Base-by-base conservation (phyloP, 1,139 yeast species). In the Nakaseomyces uthaithaninus region DNA sequence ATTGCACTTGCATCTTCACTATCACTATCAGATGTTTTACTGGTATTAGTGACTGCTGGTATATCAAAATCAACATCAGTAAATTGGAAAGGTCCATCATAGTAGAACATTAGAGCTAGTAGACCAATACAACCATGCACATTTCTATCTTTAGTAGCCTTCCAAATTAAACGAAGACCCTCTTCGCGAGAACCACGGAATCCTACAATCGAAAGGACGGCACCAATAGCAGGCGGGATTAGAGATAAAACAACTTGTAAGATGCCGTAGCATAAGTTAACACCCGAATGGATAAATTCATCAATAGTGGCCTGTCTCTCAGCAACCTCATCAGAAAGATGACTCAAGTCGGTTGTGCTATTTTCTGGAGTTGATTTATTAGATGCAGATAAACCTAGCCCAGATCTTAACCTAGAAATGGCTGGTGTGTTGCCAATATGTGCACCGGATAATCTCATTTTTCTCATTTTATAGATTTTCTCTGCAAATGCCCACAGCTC, bases 81-180 rank as follows among this genome's bases (percentile, higher is more conserved):
- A 57, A 85, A 85, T 59, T 86, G 95, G 53, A 91, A 80, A 1
- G 97, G 96, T 1, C 97, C 96, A 60, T 89, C 95, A 59, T 87
- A 91, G 56, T 85, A 89, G 28, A 86, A 85, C 51, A 89, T 68
- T 38, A 91, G 67, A 10, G 84, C 89, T 43, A 89, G 69, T 24
- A 87, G 65, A 1, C 94, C 95, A 51, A 91, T 75, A 43, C 91
- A 91, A 17, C 97, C 96, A 59, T 89, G 96, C 45, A 91, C 81
- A 55, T 89, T 91, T 53, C 93, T 71, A 45, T 77, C 76, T 28
- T 77, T 75, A 10, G 70, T 63, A 2, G 96, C 86, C 50, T 76
- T 75, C 97, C 98, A 91, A 28, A 91, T 78, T 75, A 86, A 74
- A 49, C 72, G 70, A 42, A 91, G 67, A 1, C 96, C 97, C 14